Evolutionary conservation across 139 green algal genomes (phyloP).

Genomic region (Chlamydomonas sp.): DNA sequence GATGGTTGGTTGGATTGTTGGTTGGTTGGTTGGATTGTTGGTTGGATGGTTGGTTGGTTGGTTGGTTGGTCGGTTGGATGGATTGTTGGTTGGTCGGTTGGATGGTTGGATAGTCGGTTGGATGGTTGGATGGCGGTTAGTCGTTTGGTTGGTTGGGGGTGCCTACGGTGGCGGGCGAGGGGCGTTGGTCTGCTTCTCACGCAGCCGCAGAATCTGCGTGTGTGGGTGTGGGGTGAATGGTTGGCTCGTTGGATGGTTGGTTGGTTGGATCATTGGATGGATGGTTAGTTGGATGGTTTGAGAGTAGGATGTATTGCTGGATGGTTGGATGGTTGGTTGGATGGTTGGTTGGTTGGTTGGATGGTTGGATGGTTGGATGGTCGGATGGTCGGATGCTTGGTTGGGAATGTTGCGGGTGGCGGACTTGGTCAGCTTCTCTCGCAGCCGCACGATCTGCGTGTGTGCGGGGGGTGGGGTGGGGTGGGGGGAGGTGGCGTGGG

Average conservation of each 20-base stretch:
- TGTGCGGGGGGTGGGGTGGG: neutral
- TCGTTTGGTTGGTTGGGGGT: neutral
- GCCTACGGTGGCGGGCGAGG: neutral
- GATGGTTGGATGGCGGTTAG: neutral
- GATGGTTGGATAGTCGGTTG: too few relatives aligned
- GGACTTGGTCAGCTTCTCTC: too few relatives aligned
- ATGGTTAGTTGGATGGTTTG: too few relatives aligned
- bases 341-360: neutral
- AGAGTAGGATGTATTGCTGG: neutral
- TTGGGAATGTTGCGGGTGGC: neutral
- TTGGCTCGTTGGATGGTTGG: neutral
- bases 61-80: too few relatives aligned
- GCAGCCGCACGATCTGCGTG: too few relatives aligned
- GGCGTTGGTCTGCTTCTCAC: too few relatives aligned
- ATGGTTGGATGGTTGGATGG: too few relatives aligned
- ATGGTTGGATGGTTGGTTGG: neutral
- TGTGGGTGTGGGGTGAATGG: neutral
- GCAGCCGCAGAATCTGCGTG: neutral
- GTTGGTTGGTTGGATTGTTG: too few relatives aligned
- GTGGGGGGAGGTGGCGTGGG: neutral
- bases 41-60: too few relatives aligned
- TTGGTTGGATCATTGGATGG: neutral
- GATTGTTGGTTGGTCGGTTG: too few relatives aligned
- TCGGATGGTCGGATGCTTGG: too few relatives aligned
- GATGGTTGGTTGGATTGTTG: too few relatives aligned